Evolutionary conservation across 139 green algal species (phyloP).

Genomic region (Coccomyxa sp.): DNA sequence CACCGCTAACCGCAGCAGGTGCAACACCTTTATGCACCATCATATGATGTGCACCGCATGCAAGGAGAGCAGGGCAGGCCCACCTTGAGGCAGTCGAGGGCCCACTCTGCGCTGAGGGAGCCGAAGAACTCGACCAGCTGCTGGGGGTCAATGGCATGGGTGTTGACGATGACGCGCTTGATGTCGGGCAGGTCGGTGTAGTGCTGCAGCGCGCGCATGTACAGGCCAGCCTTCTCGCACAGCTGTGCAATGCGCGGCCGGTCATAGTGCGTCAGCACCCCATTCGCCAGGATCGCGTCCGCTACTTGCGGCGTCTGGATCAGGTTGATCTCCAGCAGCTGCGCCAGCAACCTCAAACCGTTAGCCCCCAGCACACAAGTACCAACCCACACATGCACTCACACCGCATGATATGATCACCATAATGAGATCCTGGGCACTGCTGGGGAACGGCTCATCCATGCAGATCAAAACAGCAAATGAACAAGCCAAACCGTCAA

Average conservation of each 20-base stretch:
- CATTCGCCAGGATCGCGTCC: slow-evolving; percentile 94
- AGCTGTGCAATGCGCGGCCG: slow-evolving; percentile 77
- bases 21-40: too few species aligned
- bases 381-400: background rate
- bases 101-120: slow-evolving; percentile 92
- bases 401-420: too few species aligned
- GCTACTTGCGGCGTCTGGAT: slow-evolving; percentile 81
- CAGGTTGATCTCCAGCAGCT: slow-evolving; percentile 99
- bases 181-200: slow-evolving; percentile 98
- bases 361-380: background rate
- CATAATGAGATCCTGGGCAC: too few species aligned
- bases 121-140: slow-evolving; percentile 95
- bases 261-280: slow-evolving; percentile 96
- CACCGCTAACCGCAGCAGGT: too few species aligned
- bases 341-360: slow-evolving; percentile 15
- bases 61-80: too few species aligned
- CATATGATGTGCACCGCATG: too few species aligned
- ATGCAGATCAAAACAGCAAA: too few species aligned
- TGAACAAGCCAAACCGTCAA: too few species aligned
- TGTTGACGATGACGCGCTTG: slow-evolving; percentile 95
- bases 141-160: slow-evolving; percentile 91
- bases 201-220: slow-evolving; percentile 98
- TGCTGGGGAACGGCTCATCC: too few species aligned
- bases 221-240: slow-evolving; percentile 98
- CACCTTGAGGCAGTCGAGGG: slow-evolving; percentile 87